Evolutionary conservation across 164 flowering plant genomes (phyloP).

Genomic region (Chimonanthus praecox): DNA sequence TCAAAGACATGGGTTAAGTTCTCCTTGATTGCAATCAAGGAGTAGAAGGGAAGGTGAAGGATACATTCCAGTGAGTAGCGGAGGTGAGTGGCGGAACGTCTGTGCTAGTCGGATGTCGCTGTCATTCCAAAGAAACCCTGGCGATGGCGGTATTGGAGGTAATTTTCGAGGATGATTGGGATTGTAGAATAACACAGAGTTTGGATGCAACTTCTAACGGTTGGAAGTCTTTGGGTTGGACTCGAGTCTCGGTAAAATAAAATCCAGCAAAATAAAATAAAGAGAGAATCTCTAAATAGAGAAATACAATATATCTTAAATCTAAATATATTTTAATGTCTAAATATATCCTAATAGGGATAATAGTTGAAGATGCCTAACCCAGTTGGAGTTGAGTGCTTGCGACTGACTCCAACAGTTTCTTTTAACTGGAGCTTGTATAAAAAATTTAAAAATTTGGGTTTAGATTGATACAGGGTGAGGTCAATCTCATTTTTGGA

Average conservation of each 20-base stretch:
- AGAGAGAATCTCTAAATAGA: conserved; percentile 5
- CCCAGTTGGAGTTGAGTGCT: conserved; percentile 45
- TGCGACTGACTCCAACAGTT: conserved; percentile 71
- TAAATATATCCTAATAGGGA: no score
- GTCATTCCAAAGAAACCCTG: conserved; percentile 59
- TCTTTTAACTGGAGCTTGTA: conserved; percentile 9
- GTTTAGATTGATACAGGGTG: no score
- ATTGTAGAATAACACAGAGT: background rate
- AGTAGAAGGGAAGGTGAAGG: conserved; percentile 55
- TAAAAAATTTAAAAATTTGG: no score
- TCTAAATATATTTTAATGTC: no score
- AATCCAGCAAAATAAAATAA: no score
- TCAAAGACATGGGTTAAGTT: conserved; percentile 31
- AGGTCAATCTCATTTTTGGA: no score
- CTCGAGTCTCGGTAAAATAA: no score
- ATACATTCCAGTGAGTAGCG: conserved; percentile 28
- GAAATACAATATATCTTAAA: no score
- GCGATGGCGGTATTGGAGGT: conserved; percentile 48
- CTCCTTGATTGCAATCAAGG: conserved; percentile 62
- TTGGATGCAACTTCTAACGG: no score
- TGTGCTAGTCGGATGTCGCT: conserved; percentile 29
- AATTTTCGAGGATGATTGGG: conserved; percentile 55
- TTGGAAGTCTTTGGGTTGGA: no score
- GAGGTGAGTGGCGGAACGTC: conserved; percentile 43
- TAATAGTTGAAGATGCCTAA: conserved; percentile 65